These are phyloP conservation scores for Pogostemon cablin DNA, from an alignment of 257 asterid genomes.

Conservation along the genomic window DNA sequence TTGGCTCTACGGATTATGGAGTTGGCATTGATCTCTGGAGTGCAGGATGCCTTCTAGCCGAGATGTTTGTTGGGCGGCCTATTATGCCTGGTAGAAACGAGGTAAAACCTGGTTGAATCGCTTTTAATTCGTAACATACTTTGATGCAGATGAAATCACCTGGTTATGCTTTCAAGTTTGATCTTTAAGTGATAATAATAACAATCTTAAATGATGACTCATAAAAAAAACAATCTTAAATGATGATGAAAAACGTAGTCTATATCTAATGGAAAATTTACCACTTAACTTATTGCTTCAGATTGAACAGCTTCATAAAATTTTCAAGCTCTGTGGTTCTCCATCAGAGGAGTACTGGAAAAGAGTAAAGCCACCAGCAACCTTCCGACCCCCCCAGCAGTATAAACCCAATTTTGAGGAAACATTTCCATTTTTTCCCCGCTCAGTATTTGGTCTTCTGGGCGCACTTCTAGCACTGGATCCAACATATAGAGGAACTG, in stretches of 20 bases:
- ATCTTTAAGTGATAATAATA: not conserved
- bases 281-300: constrained; percentile 21
- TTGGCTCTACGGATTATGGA: constrained; percentile 74
- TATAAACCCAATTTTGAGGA: constrained; percentile 60
- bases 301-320: constrained; percentile 86
- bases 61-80: constrained; percentile 73
- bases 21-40: constrained; percentile 91
- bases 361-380: constrained; percentile 70
- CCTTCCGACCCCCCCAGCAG: constrained; percentile 65
- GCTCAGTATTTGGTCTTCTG: constrained; percentile 51
- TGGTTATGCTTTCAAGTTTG: not conserved
- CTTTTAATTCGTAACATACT: too few relatives aligned
- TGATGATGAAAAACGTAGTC: constrained; percentile 6
- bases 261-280: not conserved
- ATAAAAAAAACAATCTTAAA: not conserved
- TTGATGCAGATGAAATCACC: not conserved
- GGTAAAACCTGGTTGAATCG: constrained; percentile 39
- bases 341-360: constrained; percentile 82
- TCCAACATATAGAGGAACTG: constrained; percentile 62
- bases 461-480: constrained; percentile 62
- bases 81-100: constrained; percentile 84
- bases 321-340: constrained; percentile 82
- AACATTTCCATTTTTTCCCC: constrained; percentile 56
- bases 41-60: constrained; percentile 74
- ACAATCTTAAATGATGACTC: not conserved